Percentiles rank a stretch among this genome's conserved stretches.
Evolutionary conservation across 345 rosid species (phyloP).

Genomic region (Arabidopsis thaliana): DNA sequence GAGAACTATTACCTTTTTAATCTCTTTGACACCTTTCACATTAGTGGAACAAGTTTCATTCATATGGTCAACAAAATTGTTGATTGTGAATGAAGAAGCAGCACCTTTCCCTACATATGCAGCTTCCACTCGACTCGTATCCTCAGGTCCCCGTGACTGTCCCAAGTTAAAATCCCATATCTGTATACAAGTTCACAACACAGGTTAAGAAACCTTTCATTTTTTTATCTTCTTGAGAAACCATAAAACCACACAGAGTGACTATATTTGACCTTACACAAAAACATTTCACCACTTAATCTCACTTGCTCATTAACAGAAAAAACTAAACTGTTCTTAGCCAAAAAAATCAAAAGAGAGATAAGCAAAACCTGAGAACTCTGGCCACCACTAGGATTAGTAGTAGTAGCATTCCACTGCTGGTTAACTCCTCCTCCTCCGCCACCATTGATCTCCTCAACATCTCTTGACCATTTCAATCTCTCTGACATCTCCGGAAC

Average conservation of each 20-base stretch:
- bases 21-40: slow-evolving; percentile 51
- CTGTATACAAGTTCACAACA: slow-evolving; percentile 48
- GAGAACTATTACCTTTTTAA: slow-evolving; percentile 42
- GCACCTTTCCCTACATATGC: slow-evolving; percentile 48
- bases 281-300: neutral
- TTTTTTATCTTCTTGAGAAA: neutral
- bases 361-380: slow-evolving; percentile 59
- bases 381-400: slow-evolving; percentile 46
- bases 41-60: slow-evolving; percentile 52
- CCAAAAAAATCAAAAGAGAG: slow-evolving; percentile 1
- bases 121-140: slow-evolving; percentile 51
- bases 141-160: slow-evolving; percentile 55
- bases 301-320: slow-evolving; percentile 18
- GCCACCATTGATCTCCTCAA: slow-evolving; percentile 35
- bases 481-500: slow-evolving; percentile 46
- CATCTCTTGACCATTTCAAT: slow-evolving; percentile 41
- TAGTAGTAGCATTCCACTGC: slow-evolving; percentile 49
- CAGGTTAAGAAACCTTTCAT: slow-evolving; percentile 8
- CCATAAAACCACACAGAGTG: slow-evolving; percentile 1
- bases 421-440: slow-evolving; percentile 25
- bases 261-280: neutral
- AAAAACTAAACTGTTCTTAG: slow-evolving; percentile 12
- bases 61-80: slow-evolving; percentile 54
- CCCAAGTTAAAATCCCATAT: slow-evolving; percentile 93
- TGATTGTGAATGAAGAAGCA: slow-evolving; percentile 58